Conservation (phyloP, 768 basidiomycete genomes). For the Termitomyces sp. region DNA sequence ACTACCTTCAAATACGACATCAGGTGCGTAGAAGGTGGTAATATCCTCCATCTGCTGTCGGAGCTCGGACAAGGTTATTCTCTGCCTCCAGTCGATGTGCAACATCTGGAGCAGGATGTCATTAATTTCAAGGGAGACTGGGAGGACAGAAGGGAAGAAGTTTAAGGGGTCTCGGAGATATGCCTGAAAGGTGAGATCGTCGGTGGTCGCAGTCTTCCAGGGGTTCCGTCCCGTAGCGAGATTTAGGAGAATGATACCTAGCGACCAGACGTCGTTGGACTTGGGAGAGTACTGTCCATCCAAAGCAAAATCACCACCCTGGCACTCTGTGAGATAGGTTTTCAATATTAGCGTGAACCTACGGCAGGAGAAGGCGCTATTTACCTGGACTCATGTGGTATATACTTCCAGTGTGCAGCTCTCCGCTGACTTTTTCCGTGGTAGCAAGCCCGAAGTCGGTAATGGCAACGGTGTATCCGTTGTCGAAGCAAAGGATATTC, state of each 20-base stretch:
- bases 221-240: constrained; percentile 93
- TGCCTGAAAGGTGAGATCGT: constrained; percentile 87
- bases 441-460: constrained; percentile 97
- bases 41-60: constrained; percentile 53
- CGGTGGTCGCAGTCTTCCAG: constrained; percentile 82
- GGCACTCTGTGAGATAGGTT: constrained; percentile 67
- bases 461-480: constrained; percentile 73
- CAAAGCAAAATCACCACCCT: constrained; percentile 64
- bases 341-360: not conserved
- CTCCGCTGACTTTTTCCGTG: constrained; percentile 75
- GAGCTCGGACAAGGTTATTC: constrained; percentile 47
- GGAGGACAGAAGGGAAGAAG: constrained; percentile 84
- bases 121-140: constrained; percentile 73
- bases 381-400: constrained; percentile 96
- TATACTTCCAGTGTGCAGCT: constrained; percentile 95
- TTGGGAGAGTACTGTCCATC: constrained; percentile 76
- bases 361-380: constrained; percentile 9
- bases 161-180: constrained; percentile 71
- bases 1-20: constrained; percentile 74
- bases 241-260: constrained; percentile 95
- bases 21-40: constrained; percentile 65
- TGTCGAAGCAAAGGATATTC: constrained; percentile 83
- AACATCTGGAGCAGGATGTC: constrained; percentile 71
- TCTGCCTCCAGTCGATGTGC: constrained; percentile 60
- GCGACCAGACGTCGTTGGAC: constrained; percentile 93